These are phyloP conservation scores for Cystobasidium ongulense DNA, from an alignment of 768 basidiomycete genomes.

Conservation along the genomic window DNA sequence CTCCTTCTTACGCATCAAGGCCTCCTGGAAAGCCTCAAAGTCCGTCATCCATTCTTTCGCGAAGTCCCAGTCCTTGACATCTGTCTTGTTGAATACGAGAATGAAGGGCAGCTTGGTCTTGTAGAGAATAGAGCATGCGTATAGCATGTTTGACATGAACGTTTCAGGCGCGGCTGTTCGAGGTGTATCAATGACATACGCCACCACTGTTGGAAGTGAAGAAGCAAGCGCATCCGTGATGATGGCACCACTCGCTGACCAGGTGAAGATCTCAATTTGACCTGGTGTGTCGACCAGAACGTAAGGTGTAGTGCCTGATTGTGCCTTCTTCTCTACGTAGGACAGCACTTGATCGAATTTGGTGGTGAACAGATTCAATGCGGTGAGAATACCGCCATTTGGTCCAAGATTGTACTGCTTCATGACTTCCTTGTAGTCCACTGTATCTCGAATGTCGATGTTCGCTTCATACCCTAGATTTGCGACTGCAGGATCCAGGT, in stretches of 20 bases:
- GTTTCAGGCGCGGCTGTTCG: conserved; percentile 80
- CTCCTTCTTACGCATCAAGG: conserved; percentile 51
- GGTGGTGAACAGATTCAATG: conserved; percentile 93
- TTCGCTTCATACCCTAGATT: conserved; percentile 88
- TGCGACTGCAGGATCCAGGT: conserved; percentile 92
- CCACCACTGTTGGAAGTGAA: conserved; percentile 83
- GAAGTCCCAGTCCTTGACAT: conserved; percentile 79
- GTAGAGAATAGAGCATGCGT: conserved; percentile 96
- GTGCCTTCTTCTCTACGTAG: conserved; percentile 81
- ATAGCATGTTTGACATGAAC: conserved; percentile 99
- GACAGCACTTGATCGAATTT: conserved; percentile 95
- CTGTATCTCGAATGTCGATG: conserved; percentile 95
- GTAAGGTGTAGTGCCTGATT: conserved; percentile 67
- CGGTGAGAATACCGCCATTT: conserved; percentile 94
- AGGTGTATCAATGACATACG: conserved; percentile 96
- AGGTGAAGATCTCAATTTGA: conserved; percentile 99
- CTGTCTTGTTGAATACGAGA: conserved; percentile 96
- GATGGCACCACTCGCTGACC: conserved; percentile 97
- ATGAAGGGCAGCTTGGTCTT: conserved; percentile 97
- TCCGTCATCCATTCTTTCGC: conserved; percentile 98
- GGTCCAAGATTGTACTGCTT: conserved; percentile 99
- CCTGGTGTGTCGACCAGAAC: conserved; percentile 94
- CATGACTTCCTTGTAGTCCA: conserved; percentile 98
- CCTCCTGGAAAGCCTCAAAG: conserved; percentile 88
- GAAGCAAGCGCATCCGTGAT: conserved; percentile 96